phyloP scores from a whole-genome alignment of 2,329 filamentous ascomycete genomes.

The Ophiostoma novo-ulmi region DNA sequence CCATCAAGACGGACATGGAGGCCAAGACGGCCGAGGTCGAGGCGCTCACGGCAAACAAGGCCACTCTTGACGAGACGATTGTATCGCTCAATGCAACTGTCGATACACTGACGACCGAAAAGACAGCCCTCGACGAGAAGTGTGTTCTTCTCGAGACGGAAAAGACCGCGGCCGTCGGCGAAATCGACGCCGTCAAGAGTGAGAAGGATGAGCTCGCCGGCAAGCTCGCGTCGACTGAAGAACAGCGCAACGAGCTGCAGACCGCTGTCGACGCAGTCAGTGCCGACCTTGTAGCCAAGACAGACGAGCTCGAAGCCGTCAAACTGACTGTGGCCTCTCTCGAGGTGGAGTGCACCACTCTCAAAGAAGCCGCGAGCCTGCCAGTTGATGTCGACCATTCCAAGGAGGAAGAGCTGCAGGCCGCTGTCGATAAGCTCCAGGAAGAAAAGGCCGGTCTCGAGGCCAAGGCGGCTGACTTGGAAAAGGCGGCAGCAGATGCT shows the following conservation, averaged over 20 bases:
- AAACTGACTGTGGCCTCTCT: conserved; percentile 8
- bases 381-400: not conserved
- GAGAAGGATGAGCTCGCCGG: not conserved
- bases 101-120: conserved; percentile 6
- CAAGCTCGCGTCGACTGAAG: not conserved
- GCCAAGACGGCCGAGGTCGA: conserved; percentile 11
- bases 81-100: not conserved
- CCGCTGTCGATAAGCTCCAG: conserved; percentile 16
- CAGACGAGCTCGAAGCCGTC: conserved; percentile 16
- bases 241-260: conserved; percentile 14
- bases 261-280: conserved; percentile 12
- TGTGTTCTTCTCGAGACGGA: not conserved
- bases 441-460: conserved; percentile 18
- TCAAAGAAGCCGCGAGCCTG: conserved; percentile 4
- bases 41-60: conserved; percentile 2
- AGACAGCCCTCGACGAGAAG: not conserved
- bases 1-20: conserved; percentile 3
- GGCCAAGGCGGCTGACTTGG: conserved; percentile 3
- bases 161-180: not conserved
- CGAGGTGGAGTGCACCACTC: not conserved
- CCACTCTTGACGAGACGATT: conserved; percentile 15
- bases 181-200: not conserved
- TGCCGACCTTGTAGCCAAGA: conserved; percentile 10
- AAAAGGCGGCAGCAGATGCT: not conserved
- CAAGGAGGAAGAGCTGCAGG: conserved; percentile 9